Evolutionary conservation across 176 grass and related monocot genomes (phyloP), one percentile per base, ranked within the genome.

Genomic region (Eleusine coracana): DNA sequence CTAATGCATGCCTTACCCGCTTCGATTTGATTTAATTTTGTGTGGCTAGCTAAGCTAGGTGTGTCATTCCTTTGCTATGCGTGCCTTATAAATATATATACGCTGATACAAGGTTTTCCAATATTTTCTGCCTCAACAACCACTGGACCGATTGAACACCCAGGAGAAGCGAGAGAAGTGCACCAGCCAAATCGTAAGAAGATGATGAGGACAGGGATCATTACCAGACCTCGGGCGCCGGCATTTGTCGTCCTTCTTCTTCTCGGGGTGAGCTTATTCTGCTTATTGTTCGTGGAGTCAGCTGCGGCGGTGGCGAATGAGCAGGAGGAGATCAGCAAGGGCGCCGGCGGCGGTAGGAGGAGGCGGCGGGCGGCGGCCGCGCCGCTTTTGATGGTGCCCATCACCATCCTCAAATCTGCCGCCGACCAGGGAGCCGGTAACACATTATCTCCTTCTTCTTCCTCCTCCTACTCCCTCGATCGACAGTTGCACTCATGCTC

Each of bases 341-440:
- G 64, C 59, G 84, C 5, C 5, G 46, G 37, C 10, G 23, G 55
- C 0, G 1, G 56, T 1, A 60, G 42, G 27, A 79, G 75, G 31
- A 39, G 70, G 48, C 7, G 46, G 39, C 50, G 40, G 48, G 28
- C 76, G 48, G 62, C 78, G 5, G 70, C 39, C 0, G 42, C 80
- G 39, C 31, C 60, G 50, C 38, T 44, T 9, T 41, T 88, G 45
- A 89, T 86, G 78, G 93, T 96, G 58, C 82, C 86, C 42, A 84
- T 92, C 79, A 96, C 88, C 71, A 29, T 96, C 64, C 87, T 96
- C 80, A 87, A 83, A 18, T 88, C 90, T 58, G 91, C 88, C 70
- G 74, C 85, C 66, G 66, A 86, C 16, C 31, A 68, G 61, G 90
- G 93, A 73, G 93, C 93, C 40, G 90, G 93, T 96, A 90, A 90